Conservation (phyloP, 345 rosid genomes). For the Bruguiera parviflora region DNA sequence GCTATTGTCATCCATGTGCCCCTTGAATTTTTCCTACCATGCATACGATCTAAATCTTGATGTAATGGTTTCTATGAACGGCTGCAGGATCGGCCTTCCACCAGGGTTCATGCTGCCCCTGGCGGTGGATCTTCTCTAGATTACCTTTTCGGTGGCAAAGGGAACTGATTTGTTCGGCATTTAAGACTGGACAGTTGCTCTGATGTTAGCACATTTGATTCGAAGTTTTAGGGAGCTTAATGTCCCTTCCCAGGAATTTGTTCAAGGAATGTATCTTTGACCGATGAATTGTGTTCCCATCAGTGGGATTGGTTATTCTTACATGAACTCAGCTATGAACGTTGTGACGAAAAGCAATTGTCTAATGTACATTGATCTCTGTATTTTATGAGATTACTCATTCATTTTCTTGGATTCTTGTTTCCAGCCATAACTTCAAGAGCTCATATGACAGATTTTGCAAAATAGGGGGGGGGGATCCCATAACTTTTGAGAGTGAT, state of each 20-base stretch:
- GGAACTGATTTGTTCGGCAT: background rate
- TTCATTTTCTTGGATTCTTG: too few relatives aligned
- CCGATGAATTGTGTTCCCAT: background rate
- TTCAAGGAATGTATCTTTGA: background rate
- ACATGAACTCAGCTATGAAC: too few relatives aligned
- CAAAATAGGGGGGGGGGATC: too few relatives aligned
- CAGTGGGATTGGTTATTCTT: too few relatives aligned
- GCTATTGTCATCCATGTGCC: too few relatives aligned
- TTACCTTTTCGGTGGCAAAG: conserved; percentile 19
- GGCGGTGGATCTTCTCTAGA: conserved; percentile 25
- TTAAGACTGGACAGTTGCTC: too few relatives aligned
- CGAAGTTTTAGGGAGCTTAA: background rate
- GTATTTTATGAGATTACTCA: too few relatives aligned
- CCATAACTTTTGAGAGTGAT: too few relatives aligned
- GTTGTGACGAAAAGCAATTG: too few relatives aligned
- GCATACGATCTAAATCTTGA: background rate
- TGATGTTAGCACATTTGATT: background rate
- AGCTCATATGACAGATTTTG: too few relatives aligned
- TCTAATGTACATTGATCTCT: too few relatives aligned
- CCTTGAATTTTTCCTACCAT: background rate
- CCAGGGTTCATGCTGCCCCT: conserved; percentile 23
- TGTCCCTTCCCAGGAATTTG: background rate
- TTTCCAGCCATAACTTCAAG: too few relatives aligned
- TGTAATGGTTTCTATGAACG: background rate
- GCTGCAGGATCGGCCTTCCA: conserved; percentile 21